These are phyloP conservation scores for Kodamaea anthophila DNA, from an alignment of 1,139 yeast genomes.

Conservation along the genomic window DNA sequence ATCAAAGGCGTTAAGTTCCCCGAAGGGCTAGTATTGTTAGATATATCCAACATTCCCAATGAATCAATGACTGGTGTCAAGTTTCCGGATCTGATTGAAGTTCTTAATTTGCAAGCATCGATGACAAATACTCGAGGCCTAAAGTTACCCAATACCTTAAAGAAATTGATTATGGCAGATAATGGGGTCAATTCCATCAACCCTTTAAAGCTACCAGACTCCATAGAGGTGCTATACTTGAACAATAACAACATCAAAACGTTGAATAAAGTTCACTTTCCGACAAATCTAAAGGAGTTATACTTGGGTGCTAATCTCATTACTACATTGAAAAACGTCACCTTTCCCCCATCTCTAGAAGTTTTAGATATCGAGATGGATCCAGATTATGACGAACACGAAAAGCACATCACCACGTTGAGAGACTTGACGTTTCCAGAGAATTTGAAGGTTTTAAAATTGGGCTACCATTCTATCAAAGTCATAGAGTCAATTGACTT, in stretches of 20 bases:
- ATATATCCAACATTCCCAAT: slow-evolving; percentile 39
- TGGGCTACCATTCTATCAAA: slow-evolving; percentile 39
- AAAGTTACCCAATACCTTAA: slow-evolving; percentile 31
- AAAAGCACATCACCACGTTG: slow-evolving; percentile 37
- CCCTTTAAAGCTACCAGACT: slow-evolving; percentile 39
- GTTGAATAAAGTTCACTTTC: slow-evolving; percentile 39
- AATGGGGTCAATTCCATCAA: slow-evolving; percentile 44
- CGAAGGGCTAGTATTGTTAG: slow-evolving; percentile 30
- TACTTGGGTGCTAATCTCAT: slow-evolving; percentile 40
- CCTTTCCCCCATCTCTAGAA: slow-evolving; percentile 33
- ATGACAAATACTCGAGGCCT: slow-evolving; percentile 45
- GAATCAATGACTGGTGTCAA: slow-evolving; percentile 45
- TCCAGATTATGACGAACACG: slow-evolving; percentile 36
- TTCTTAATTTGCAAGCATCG: slow-evolving; percentile 37
- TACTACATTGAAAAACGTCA: slow-evolving; percentile 41
- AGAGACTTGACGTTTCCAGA: slow-evolving; percentile 40
- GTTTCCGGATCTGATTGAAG: slow-evolving; percentile 36
- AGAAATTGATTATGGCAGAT: slow-evolving; percentile 29
- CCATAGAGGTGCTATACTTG: slow-evolving; percentile 33
- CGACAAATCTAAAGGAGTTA: slow-evolving; percentile 29
- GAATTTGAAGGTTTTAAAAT: slow-evolving; percentile 28
- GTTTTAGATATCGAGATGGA: slow-evolving; percentile 40
- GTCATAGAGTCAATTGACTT: slow-evolving; percentile 36
- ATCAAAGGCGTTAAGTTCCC: slow-evolving; percentile 40
- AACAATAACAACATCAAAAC: slow-evolving; percentile 41